phyloP scores from a whole-genome alignment of 306 rosid species.

The Biancaea sappan region DNA sequence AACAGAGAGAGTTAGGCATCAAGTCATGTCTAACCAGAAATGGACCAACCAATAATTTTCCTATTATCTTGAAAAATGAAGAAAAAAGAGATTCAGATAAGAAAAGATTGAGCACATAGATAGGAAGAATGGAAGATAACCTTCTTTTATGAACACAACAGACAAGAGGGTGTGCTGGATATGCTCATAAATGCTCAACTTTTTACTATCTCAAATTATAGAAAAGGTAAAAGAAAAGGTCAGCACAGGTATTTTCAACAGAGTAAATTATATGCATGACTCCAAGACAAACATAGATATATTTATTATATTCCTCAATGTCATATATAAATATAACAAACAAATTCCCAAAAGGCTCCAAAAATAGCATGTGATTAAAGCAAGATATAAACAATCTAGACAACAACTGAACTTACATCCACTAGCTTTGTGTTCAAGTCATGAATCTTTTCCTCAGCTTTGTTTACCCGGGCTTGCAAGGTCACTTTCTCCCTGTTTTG shows the following conservation, averaged over 20 bases:
- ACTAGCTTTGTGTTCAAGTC: slow-evolving; percentile 65
- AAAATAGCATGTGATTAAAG: slow-evolving; percentile 14
- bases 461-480: slow-evolving; percentile 64
- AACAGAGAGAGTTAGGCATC: neutral
- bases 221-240: neutral
- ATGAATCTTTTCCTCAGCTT: slow-evolving; percentile 56
- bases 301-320: neutral
- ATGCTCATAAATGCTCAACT: neutral
- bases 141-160: neutral
- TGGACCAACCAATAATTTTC: neutral
- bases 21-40: neutral
- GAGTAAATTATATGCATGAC: slow-evolving; percentile 20
- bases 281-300: slow-evolving; percentile 9
- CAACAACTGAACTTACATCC: slow-evolving; percentile 53
- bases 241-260: slow-evolving; percentile 11
- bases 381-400: neutral
- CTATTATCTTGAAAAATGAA: neutral
- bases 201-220: neutral
- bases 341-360: neutral
- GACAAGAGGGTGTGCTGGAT: neutral
- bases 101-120: slow-evolving; percentile 8
- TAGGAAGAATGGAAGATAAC: neutral
- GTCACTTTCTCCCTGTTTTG: slow-evolving; percentile 61
- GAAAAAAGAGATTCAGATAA: neutral
- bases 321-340: slow-evolving; percentile 17